Evolutionary conservation across 2,329 filamentous ascomycete genomes (phyloP).

Genomic region (Huntiella savannae): DNA sequence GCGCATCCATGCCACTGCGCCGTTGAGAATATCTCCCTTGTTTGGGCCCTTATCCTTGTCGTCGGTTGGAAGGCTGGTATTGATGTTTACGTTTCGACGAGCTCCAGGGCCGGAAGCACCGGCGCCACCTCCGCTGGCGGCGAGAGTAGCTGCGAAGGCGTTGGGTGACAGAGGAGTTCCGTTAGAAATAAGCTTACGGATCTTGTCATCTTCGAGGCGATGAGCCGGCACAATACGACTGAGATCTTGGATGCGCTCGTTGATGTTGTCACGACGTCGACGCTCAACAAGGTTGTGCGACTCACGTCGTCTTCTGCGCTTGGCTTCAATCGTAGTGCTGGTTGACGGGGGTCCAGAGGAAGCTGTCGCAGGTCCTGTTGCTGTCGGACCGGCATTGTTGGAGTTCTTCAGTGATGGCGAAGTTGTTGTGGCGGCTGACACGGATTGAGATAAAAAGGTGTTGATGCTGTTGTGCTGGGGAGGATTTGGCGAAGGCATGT

Average conservation of each 20-base stretch:
- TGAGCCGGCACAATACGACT: slow-evolving; percentile 84
- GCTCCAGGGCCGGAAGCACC: slow-evolving; percentile 67
- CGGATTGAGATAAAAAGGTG: slow-evolving; percentile 73
- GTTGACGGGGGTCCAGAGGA: background rate
- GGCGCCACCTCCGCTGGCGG: slow-evolving; percentile 68
- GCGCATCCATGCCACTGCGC: slow-evolving; percentile 88
- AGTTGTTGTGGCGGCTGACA: slow-evolving; percentile 50
- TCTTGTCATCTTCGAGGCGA: slow-evolving; percentile 88
- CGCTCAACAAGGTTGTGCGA: slow-evolving; percentile 96
- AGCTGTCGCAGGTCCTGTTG: slow-evolving; percentile 53
- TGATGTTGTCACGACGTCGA: slow-evolving; percentile 90
- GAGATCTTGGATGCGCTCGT: slow-evolving; percentile 91
- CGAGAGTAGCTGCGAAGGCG: slow-evolving; percentile 65
- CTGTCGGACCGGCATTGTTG: slow-evolving; percentile 30
- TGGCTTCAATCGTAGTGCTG: slow-evolving; percentile 19
- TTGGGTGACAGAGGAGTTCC: slow-evolving; percentile 82
- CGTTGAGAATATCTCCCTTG: slow-evolving; percentile 96
- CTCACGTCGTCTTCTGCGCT: slow-evolving; percentile 74
- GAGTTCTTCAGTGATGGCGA: slow-evolving; percentile 46
- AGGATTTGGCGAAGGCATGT: slow-evolving; percentile 65
- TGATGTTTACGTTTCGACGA: slow-evolving; percentile 68
- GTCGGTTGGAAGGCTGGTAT: slow-evolving; percentile 77
- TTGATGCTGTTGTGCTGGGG: slow-evolving; percentile 58
- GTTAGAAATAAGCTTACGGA: slow-evolving; percentile 84
- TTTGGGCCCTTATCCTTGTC: slow-evolving; percentile 98